Evolutionary conservation across 1,139 yeast species (phyloP), one percentile per base, ranked within the genome.

Genomic region (Kurtzmaniella natalensis): DNA sequence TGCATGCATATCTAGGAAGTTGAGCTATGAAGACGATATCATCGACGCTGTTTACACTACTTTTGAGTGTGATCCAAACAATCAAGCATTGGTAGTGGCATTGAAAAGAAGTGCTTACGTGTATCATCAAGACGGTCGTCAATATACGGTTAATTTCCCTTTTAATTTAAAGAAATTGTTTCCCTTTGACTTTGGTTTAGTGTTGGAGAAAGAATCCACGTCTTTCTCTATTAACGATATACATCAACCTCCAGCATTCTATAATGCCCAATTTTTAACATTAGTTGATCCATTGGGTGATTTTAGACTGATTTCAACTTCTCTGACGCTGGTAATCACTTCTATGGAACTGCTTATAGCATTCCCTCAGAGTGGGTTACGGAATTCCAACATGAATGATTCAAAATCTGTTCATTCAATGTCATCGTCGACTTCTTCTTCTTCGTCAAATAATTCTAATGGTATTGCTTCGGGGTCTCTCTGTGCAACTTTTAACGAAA

Each of bases 221-320:
- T 9, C 30, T 43, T 11, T 9, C 14, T 4, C 26, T 34, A 13
- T 31, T 41, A 4, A 34, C 43, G 28, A 23, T 16, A 34, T 29
- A n/a, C 29, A 25, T 16, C 43, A 42, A 48, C 39, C 52, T 53
- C 14, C 64, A 47, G 23, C 60, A 33, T 43, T 49, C 31, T 51
- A 46, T 32, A 39, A 55, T 46, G 61, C 77, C 3, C 67, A 71
- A 33, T 78, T 84, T 45, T 60, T 82, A 39, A 72, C 87, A 0
- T 56, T 85, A 43, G 70, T 75, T 1, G 89, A 82, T 46, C 89
- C 94, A 1, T 60, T 81, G 31, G 76, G 76, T 3, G 89, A 84
- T 16, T 63, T 81, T 33, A 81, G 89, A 2, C 60, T 75, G 5
- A 74, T 85, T 3, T 74, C 79, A 0, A 76, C 92, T 0, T 78